Evolutionary conservation across 163 green algal species (phyloP).

Genomic region (Prototheca cutis): DNA sequence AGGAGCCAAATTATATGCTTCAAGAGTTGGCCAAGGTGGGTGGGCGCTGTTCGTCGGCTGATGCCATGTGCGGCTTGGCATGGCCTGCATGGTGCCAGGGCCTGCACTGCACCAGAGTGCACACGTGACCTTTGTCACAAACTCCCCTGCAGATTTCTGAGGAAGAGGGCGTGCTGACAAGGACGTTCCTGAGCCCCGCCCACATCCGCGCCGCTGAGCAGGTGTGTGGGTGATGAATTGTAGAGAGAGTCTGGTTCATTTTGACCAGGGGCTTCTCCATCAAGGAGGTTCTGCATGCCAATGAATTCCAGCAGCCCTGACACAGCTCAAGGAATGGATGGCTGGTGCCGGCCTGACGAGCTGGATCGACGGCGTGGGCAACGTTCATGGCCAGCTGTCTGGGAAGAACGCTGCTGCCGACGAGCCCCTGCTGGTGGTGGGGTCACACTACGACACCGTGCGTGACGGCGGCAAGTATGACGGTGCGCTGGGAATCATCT

Average conservation of each 20-base stretch:
- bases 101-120: too few relatives aligned
- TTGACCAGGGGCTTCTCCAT: too few relatives aligned
- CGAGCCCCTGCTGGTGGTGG: too few relatives aligned
- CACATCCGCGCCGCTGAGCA: constrained; percentile 47
- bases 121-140: too few relatives aligned
- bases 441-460: constrained; percentile 89
- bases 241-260: too few relatives aligned
- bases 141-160: constrained; percentile 12
- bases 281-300: too few relatives aligned
- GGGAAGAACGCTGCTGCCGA: too few relatives aligned
- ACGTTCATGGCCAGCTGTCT: constrained; percentile 70
- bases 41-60: too few relatives aligned
- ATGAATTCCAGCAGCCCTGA: neutral
- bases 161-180: constrained; percentile 29
- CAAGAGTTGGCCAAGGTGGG: constrained; percentile 12
- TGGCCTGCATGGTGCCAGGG: too few relatives aligned
- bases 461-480: constrained; percentile 85
- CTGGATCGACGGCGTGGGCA: constrained; percentile 66
- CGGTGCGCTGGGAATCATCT: constrained; percentile 73
- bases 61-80: neutral
- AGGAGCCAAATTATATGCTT: constrained; percentile 11
- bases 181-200: constrained; percentile 65
- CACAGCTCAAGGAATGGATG: constrained; percentile 73
- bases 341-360: constrained; percentile 56
- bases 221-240: constrained; percentile 23